Conservation (phyloP, 2,329 filamentous ascomycete genomes). For the Sphaerulina musiva region DNA sequence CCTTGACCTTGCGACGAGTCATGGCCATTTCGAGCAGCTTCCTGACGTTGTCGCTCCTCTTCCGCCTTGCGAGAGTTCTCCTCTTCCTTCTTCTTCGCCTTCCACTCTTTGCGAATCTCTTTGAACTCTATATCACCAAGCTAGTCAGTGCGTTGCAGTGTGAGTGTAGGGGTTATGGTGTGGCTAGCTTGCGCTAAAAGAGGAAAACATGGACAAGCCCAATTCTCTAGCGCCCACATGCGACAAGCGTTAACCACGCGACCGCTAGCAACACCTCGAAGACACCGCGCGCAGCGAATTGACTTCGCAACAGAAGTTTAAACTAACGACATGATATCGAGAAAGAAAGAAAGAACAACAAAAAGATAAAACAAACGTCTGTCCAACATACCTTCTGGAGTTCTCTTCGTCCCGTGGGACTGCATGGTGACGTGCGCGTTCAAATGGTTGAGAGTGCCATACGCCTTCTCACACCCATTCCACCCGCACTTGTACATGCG, state of each 20-base stretch:
- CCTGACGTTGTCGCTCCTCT: conserved; percentile 72
- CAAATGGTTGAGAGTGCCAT: conserved; percentile 92
- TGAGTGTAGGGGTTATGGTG: conserved; percentile 19
- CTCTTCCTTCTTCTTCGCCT: conserved; percentile 98
- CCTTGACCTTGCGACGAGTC: conserved; percentile 48
- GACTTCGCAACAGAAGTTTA: conserved; percentile 15
- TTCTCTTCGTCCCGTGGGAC: conserved; percentile 87
- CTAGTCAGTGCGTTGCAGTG: conserved; percentile 35
- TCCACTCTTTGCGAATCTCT: conserved; percentile 98
- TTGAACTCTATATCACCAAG: conserved; percentile 70
- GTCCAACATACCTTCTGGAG: conserved; percentile 76
- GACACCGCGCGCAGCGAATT: conserved; percentile 7
- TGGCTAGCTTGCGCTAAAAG: conserved; percentile 30
- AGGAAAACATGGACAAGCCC: conserved; percentile 24
- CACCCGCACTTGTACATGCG: conserved; percentile 99
- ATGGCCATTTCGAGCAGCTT: conserved; percentile 50
- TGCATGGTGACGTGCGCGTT: conserved; percentile 99
- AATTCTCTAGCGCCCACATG: conserved; percentile 29
- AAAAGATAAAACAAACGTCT: background rate
- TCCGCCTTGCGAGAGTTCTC: conserved; percentile 83
- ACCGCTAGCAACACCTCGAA: conserved; percentile 21
- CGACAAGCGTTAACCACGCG: conserved; percentile 24
- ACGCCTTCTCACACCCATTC: conserved; percentile 98
- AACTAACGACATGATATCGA: conserved; percentile 7
- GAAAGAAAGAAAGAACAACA: background rate